Evolutionary conservation across 257 asterid genomes (phyloP), one percentile per base, ranked within the genome.

Genomic region (Scutellaria baicalensis): DNA sequence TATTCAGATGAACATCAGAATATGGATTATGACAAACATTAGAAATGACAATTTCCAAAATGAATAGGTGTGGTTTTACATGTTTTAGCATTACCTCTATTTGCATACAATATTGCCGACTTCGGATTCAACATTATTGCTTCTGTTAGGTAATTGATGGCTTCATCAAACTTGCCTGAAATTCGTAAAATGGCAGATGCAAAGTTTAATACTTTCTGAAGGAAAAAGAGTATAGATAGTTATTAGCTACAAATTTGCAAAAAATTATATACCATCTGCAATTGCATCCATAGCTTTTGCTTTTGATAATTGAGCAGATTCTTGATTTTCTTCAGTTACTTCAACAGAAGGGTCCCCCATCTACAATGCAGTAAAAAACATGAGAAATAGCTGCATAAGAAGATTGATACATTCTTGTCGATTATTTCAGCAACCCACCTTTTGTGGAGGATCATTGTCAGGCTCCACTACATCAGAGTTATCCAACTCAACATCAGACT

Each of bases 401-500:
- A 55, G 6, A 27, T 27, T 0, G 31, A 76, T 11, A 64, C 9
- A 38, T 0, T 43, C 14, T 12, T 58, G 3, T 35, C 21, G 18
- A 10, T 40, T 76, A 14, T 76, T 74, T 50, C 35, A 43, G 69
- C 44, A 11, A 72, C 71, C 21, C 65, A 92, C 98, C 90, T 82
- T 82, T 62, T 78, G 80, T 11, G 92, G 88, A 63, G 92, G 92
- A 78, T 83, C 94, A 35, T 72, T 80, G 55, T 92, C 94, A 14
- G 95, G 94, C 65, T 81, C 82, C 76, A 84, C 82, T 13, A 85
- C 71, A 66, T 86, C 90, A 42, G 83, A 58, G 67, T 75, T 70
- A 65, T 89, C 96, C 76, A 92, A 57, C 78, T 92, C 97, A 16
- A 92, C 77, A 74, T 90, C 94, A 42, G 96, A 92, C 73, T 92